Conservation (phyloP, 2,329 filamentous ascomycete genomes). For the Ophiostoma novo-ulmi region DNA sequence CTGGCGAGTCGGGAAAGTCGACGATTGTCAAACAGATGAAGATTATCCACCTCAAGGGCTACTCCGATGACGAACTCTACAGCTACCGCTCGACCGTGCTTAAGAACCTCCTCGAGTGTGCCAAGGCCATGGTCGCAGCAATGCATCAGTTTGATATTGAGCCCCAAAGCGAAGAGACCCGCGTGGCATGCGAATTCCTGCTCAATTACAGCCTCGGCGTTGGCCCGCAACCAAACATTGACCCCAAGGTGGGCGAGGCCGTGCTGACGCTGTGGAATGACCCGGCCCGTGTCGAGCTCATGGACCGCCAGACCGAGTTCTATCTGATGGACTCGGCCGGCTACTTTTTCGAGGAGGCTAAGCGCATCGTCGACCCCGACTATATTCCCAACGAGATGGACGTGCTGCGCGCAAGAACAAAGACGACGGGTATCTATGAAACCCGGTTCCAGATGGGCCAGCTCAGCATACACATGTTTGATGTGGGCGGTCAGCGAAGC, state of each 20-base stretch:
- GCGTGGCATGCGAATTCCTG: constrained; percentile 71
- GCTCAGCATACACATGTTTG: constrained; percentile 99
- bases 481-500: constrained; percentile 93
- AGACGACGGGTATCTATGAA: constrained; percentile 98
- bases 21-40: constrained; percentile 99
- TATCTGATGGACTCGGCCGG: constrained; percentile 99
- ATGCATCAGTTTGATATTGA: constrained; percentile 90
- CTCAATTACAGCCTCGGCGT: constrained; percentile 85
- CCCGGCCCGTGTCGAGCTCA: constrained; percentile 70
- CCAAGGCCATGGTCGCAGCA: constrained; percentile 83
- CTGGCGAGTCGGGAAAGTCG: constrained; percentile 96
- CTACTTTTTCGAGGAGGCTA: constrained; percentile 94
- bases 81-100: constrained; percentile 95
- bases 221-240: constrained; percentile 79
- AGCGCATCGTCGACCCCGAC: constrained; percentile 72
- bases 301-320: constrained; percentile 95
- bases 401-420: constrained; percentile 89
- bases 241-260: constrained; percentile 73
- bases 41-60: constrained; percentile 98
- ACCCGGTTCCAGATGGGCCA: constrained; percentile 98
- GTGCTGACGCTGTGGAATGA: constrained; percentile 88
- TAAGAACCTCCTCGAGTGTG: constrained; percentile 96
- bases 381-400: constrained; percentile 94
- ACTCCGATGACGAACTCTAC: constrained; percentile 86
- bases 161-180: constrained; percentile 65